phyloP scores from a whole-genome alignment of 805 yeast species.

The Starmera quercuum region DNA sequence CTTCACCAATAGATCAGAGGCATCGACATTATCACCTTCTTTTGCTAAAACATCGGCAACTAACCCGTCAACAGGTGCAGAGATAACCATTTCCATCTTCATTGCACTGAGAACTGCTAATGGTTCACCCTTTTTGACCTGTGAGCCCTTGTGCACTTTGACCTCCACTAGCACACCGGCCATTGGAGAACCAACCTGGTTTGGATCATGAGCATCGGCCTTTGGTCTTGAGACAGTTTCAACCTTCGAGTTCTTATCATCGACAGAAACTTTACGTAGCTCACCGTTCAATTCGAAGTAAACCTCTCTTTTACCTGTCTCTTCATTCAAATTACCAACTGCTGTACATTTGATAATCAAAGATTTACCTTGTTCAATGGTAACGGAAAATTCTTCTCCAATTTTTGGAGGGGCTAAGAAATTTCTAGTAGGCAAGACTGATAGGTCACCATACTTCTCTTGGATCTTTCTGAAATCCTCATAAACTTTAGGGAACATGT shows the following conservation, averaged over 20 bases:
- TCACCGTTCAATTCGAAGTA: slow-evolving; percentile 98
- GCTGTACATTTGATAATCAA: slow-evolving; percentile 89
- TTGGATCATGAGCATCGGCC: slow-evolving; percentile 81
- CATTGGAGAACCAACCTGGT: slow-evolving; percentile 98
- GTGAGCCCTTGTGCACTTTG: slow-evolving; percentile 78
- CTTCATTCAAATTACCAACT: slow-evolving; percentile 76
- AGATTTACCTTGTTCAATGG: slow-evolving; percentile 91
- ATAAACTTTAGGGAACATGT: slow-evolving; percentile 97
- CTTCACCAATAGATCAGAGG: slow-evolving; percentile 76
- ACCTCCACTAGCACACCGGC: slow-evolving; percentile 97
- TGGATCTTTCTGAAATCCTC: slow-evolving; percentile 73
- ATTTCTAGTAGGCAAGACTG: slow-evolving; percentile 87
- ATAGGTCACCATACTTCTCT: slow-evolving; percentile 84
- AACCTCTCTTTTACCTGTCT: slow-evolving; percentile 90
- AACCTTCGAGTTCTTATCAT: slow-evolving; percentile 79
- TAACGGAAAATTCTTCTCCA: slow-evolving; percentile 83
- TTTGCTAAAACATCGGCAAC: slow-evolving; percentile 69
- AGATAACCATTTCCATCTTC: slow-evolving; percentile 99
- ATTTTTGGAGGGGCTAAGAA: slow-evolving; percentile 83
- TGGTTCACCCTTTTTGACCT: slow-evolving; percentile 95
- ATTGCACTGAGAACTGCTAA: slow-evolving; percentile 90
- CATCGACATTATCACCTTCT: slow-evolving; percentile 94
- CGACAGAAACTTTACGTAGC: slow-evolving; percentile 89
- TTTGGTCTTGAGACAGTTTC: slow-evolving; percentile 84
- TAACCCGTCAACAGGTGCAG: slow-evolving; percentile 84